phyloP scores from a whole-genome alignment of 331 rosid species.

The Acacia concinna region DNA sequence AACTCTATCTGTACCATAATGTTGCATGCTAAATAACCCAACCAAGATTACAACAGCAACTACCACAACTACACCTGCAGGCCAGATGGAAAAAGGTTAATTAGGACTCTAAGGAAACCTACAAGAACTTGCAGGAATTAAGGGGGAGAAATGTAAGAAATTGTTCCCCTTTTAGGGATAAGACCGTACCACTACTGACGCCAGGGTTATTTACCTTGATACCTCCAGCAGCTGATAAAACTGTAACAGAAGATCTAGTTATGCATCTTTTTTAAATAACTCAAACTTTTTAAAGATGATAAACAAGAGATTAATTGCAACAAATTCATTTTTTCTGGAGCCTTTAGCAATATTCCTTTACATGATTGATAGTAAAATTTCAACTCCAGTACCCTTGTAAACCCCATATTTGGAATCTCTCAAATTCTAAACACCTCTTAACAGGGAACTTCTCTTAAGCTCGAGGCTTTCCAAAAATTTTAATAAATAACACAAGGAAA shows the following conservation, averaged over 20 bases:
- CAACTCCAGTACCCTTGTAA: background rate
- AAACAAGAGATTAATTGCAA: conserved; percentile 1
- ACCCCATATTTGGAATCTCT: background rate
- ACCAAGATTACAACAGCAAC: conserved; percentile 82
- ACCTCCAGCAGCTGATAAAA: conserved; percentile 94
- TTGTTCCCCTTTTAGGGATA: conserved; percentile 29
- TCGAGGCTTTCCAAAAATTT: background rate
- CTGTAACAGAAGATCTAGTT: conserved; percentile 45
- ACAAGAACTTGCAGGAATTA: background rate
- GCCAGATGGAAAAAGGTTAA: conserved; percentile 9
- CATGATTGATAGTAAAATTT: background rate
- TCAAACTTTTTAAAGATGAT: conserved; percentile 3
- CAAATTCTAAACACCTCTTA: background rate
- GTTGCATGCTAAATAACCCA: conserved; percentile 91
- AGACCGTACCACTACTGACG: conserved; percentile 53
- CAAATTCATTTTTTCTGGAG: background rate
- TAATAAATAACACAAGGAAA: background rate
- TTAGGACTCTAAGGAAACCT: conserved; percentile 11
- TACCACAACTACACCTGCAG: conserved; percentile 72
- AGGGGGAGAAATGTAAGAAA: background rate
- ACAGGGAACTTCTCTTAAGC: background rate
- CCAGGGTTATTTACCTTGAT: conserved; percentile 68
- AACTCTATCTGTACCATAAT: conserved; percentile 90
- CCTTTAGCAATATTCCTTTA: conserved; percentile 1
- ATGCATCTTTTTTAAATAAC: conserved; percentile 31